Conservation (phyloP, 495 filamentous ascomycete genomes). For the Penicillium atrosanguineum region DNA sequence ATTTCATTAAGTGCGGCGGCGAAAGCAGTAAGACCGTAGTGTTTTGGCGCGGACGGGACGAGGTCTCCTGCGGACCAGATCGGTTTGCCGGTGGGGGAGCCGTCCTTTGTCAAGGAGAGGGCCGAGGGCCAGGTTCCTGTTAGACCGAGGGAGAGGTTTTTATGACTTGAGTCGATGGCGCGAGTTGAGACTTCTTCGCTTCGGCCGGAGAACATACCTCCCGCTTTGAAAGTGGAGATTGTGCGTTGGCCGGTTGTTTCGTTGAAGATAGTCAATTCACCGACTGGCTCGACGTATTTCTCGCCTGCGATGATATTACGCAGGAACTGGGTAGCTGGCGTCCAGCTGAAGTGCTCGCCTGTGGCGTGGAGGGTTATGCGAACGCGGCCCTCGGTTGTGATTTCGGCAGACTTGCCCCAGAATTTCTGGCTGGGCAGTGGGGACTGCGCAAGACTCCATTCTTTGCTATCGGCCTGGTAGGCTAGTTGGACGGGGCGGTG, state of each 20-base stretch:
- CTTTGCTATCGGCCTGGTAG: conserved; percentile 80
- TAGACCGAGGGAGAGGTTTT: conserved; percentile 59
- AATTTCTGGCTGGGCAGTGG: conserved; percentile 93
- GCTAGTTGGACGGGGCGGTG: conserved; percentile 91
- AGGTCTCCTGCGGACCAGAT: conserved; percentile 78
- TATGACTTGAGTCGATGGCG: conserved; percentile 62
- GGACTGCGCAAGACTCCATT: conserved; percentile 83
- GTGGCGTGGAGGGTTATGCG: conserved; percentile 67
- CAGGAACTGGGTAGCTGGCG: conserved; percentile 79
- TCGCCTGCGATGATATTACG: conserved; percentile 97
- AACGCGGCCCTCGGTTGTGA: conserved; percentile 85
- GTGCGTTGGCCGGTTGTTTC: conserved; percentile 80
- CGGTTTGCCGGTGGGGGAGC: conserved; percentile 52
- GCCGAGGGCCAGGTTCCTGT: conserved; percentile 80
- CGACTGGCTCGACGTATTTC: conserved; percentile 96
- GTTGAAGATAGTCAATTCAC: conserved; percentile 75
- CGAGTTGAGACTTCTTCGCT: conserved; percentile 84
- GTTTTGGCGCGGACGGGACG: conserved; percentile 68
- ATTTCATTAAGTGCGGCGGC: conserved; percentile 86
- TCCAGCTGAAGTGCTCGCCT: conserved; percentile 82
- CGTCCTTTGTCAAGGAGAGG: conserved; percentile 60
- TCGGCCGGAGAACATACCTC: conserved; percentile 94
- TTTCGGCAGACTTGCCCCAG: conserved; percentile 94
- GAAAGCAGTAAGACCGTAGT: conserved; percentile 85
- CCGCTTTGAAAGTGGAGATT: conserved; percentile 80